Percentiles rank a stretch among this genome's conserved stretches.
phyloP scores from a whole-genome alignment of 2,329 filamentous ascomycete genomes.

The Davidsoniella australis region DNA sequence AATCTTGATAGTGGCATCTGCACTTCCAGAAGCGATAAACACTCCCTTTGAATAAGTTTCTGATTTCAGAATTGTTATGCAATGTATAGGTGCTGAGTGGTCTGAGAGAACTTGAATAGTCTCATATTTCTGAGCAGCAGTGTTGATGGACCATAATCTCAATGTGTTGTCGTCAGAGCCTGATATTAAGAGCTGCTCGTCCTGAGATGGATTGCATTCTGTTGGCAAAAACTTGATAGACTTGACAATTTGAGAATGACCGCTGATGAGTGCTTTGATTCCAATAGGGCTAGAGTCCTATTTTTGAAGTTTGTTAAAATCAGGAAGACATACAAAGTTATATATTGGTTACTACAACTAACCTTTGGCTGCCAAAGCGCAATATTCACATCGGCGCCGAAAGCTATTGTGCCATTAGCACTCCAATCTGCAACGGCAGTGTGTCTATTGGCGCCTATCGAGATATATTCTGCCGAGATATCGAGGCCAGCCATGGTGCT shows the following conservation, averaged over 20 bases:
- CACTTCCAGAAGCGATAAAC: conserved; percentile 60
- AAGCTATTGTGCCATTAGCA: conserved; percentile 55
- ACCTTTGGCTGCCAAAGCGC: conserved; percentile 74
- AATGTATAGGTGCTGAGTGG: conserved; percentile 64
- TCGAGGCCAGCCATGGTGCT: conserved; percentile 16
- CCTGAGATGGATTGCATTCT: conserved; percentile 28
- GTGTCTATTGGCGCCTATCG: conserved; percentile 78
- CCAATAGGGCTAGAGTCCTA: conserved; percentile 32
- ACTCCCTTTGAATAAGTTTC: conserved; percentile 19
- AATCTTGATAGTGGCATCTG: conserved; percentile 54
- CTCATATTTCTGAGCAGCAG: conserved; percentile 18
- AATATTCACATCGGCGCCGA: conserved; percentile 75
- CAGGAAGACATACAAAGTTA: background rate
- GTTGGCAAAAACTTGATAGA: conserved; percentile 57
- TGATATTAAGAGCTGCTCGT: conserved; percentile 38
- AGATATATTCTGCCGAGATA: conserved; percentile 37
- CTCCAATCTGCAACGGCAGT: conserved; percentile 85
- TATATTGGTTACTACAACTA: conserved; percentile 20
- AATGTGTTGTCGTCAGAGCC: conserved; percentile 69
- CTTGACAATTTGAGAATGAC: conserved; percentile 68
- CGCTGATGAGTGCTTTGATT: conserved; percentile 48
- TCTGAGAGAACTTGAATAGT: conserved; percentile 36
- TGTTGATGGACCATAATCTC: conserved; percentile 42
- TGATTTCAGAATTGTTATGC: conserved; percentile 30
- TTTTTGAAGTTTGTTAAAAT: conserved; percentile 9